Base-by-base conservation (phyloP, 2,329 filamentous ascomycete species). In the Colletotrichum neosansevieriae region DNA sequence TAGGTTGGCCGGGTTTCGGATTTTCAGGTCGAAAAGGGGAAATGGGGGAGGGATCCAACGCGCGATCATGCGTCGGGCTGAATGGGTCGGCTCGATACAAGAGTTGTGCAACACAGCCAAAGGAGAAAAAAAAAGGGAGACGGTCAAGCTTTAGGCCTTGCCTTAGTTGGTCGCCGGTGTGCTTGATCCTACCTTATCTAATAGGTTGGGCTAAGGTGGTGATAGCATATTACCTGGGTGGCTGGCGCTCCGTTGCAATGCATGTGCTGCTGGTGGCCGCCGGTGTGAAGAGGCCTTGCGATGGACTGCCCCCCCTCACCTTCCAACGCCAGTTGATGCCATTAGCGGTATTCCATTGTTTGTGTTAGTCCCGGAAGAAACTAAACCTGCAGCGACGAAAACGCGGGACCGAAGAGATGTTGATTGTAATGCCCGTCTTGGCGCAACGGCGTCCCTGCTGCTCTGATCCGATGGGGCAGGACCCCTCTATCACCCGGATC, bases 391-490 rank as follows among this genome's bases (percentile, higher is more conserved):
- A 40, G n/a, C n/a, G 19, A 40, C 44, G 47, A 11, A 34, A 17
- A 51, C 56, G 56, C 56, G 56, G 56, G 63, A 61, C 56, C 56
- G 56, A 65, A 60, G 57, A 32, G 29, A 9, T 7, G 29, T 29
- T 29, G 29, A 29, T 24, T 56, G n/a, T 38, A 32, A 32, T 36
- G 59, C 49, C 21, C 36, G 59, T 19, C 64, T 63, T 67, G 64
- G 51, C 64, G 51, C 38, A 34, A 9, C 21, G 42, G 42, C 17
- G 12, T 19, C 59, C 42, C 50, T 19, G 29, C 29, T 50, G 36
- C 49, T 13, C 45, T 44, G 29, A 29, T 29, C 29, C 24, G 24
- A 24, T 24, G 24, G 24, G 24, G 24, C 4, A 24, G 4, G 24
- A 24, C 4, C 24, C 24, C 24, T 24, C 4, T 21, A 21, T 21